phyloP scores from a whole-genome alignment of 805 yeast species.

The Pichia manshurica region DNA sequence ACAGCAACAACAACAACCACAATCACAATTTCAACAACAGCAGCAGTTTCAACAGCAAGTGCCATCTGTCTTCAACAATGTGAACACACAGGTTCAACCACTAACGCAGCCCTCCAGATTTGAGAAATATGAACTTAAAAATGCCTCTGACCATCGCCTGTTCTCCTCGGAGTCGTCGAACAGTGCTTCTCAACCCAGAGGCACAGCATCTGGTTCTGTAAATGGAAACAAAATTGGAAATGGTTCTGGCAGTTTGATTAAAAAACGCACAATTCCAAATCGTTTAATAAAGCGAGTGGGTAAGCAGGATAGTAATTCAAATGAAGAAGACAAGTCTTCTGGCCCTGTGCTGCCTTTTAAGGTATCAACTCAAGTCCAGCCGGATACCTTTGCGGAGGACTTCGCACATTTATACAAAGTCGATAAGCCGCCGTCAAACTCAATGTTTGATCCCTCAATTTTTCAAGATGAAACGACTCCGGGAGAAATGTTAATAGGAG shows the following conservation, averaged over 20 bases:
- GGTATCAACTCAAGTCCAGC: conserved; percentile 19
- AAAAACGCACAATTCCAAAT: conserved; percentile 44
- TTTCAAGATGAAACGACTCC: conserved; percentile 34
- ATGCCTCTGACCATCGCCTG: not conserved
- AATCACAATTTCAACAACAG: conserved; percentile 6
- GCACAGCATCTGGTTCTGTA: not conserved
- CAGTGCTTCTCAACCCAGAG: no score
- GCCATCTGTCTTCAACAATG: conserved; percentile 1
- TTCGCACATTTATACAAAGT: conserved; percentile 22
- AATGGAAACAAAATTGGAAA: not conserved
- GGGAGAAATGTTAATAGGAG: conserved; percentile 30
- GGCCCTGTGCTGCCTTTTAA: conserved; percentile 23
- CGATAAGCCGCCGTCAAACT: conserved; percentile 43
- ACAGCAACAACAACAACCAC: conserved; percentile 4
- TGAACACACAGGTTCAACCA: not conserved
- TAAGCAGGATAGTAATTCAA: conserved; percentile 30
- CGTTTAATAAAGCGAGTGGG: conserved; percentile 38
- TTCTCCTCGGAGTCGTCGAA: not conserved
- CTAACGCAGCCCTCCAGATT: conserved; percentile 16
- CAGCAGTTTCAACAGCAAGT: conserved; percentile 11
- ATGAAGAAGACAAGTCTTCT: conserved; percentile 18
- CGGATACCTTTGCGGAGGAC: conserved; percentile 17
- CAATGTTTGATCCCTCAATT: conserved; percentile 42
- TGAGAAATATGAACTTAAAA: conserved; percentile 18
- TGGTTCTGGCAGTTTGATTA: conserved; percentile 21